These are phyloP conservation scores for Globisporangium splendens DNA, from an alignment of 352 stramenopile genomes.

Conservation along the genomic window DNA sequence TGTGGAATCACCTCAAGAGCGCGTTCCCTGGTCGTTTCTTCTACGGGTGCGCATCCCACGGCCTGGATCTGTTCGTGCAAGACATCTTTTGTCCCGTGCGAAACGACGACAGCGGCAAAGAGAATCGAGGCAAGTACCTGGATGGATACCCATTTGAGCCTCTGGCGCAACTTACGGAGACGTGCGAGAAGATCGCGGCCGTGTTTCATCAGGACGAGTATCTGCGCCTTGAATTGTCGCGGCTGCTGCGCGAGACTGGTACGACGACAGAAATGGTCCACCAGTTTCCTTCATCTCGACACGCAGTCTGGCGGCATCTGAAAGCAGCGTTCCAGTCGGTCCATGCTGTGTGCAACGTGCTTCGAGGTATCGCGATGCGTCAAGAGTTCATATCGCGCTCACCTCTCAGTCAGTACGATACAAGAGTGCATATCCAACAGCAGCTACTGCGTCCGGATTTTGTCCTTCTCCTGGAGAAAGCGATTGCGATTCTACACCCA, in stretches of 20 bases:
- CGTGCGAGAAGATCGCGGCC: conserved; percentile 14
- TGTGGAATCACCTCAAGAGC: conserved; percentile 21
- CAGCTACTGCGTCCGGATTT: conserved; percentile 2
- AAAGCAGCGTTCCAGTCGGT: conserved; percentile 18
- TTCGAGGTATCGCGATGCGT: conserved; percentile 5
- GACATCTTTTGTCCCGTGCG: conserved; percentile 19
- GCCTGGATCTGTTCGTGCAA: conserved; percentile 19
- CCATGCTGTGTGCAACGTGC: conserved; percentile 6
- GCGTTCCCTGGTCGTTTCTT: conserved; percentile 23
- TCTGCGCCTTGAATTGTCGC: background rate
- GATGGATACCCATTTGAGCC: conserved; percentile 14
- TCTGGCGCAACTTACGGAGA: conserved; percentile 12
- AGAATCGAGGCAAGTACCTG: background rate
- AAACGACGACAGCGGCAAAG: background rate
- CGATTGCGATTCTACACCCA: conserved; percentile 18
- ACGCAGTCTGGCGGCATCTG: conserved; percentile 13
- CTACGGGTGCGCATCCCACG: conserved; percentile 25
- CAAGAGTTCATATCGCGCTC: conserved; percentile 5
- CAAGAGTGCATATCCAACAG: conserved; percentile 2
- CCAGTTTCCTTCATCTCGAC: conserved; percentile 5
- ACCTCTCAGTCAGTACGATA: background rate
- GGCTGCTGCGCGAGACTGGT: background rate
- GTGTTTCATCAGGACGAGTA: conserved; percentile 11
- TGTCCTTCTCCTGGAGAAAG: conserved; percentile 13
- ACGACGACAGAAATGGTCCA: background rate